These are phyloP conservation scores for Aphanomyces invadans DNA, from an alignment of 352 stramenopile genomes.

Conservation along the genomic window DNA sequence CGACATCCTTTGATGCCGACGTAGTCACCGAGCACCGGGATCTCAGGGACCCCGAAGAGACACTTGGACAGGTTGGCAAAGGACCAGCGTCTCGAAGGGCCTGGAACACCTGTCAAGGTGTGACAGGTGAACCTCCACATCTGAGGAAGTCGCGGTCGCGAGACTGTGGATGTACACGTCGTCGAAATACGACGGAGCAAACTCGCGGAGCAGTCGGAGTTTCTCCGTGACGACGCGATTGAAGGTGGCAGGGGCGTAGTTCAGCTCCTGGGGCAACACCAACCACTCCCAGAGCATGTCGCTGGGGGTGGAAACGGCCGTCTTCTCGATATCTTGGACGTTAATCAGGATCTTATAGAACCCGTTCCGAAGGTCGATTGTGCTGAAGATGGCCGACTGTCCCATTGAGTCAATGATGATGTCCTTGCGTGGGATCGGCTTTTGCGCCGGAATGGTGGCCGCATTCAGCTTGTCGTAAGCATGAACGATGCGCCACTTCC, in stretches of 20 bases:
- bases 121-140: slow-evolving; percentile 24
- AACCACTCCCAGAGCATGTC: slow-evolving; percentile 31
- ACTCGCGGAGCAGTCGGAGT: slow-evolving; percentile 24
- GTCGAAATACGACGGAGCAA: slow-evolving; percentile 30
- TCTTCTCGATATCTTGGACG: too few relatives aligned
- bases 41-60: slow-evolving; percentile 19
- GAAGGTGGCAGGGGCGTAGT: slow-evolving; percentile 31
- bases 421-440: neutral
- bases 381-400: too few relatives aligned
- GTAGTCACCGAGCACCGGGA: slow-evolving; percentile 30
- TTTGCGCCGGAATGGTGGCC: neutral
- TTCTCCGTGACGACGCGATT: slow-evolving; percentile 31
- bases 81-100: slow-evolving; percentile 24
- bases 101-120: slow-evolving; percentile 27
- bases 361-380: too few relatives aligned
- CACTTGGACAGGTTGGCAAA: slow-evolving; percentile 31
- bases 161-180: slow-evolving; percentile 30
- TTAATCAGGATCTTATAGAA: too few relatives aligned
- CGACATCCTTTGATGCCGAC: slow-evolving; percentile 11
- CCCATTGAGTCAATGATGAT: too few relatives aligned
- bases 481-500: slow-evolving; percentile 16
- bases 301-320: slow-evolving; percentile 27
- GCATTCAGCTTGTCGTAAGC: slow-evolving; percentile 20
- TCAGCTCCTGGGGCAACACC: slow-evolving; percentile 28
- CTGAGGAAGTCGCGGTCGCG: neutral